Conservation (phyloP, 495 filamentous ascomycete genomes). For the Pseudevernia furfuracea region DNA sequence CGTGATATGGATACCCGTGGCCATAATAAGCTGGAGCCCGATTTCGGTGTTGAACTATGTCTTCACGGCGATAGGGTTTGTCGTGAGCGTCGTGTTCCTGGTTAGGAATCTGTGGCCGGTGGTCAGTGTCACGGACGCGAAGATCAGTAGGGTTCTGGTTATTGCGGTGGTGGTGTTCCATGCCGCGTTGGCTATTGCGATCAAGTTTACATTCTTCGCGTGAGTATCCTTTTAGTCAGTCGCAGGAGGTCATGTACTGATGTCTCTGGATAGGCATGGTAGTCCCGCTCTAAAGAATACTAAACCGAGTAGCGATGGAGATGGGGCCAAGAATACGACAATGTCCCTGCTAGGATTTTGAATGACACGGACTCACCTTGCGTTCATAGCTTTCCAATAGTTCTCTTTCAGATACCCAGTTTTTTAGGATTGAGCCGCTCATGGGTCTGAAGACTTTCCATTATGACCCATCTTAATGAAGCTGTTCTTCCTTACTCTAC, state of each 20-base stretch:
- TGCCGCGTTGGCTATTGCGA: slow-evolving; percentile 78
- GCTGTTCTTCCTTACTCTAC: neutral
- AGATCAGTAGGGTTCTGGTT: slow-evolving; percentile 81
- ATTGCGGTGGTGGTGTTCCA: slow-evolving; percentile 78
- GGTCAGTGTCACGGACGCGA: slow-evolving; percentile 81
- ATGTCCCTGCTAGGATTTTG: slow-evolving; percentile 21
- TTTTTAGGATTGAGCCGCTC: neutral
- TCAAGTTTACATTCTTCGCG: slow-evolving; percentile 96
- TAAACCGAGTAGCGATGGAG: slow-evolving; percentile 13
- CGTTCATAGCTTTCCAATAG: slow-evolving; percentile 3
- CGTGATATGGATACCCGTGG: slow-evolving; percentile 92
- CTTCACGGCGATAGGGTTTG: slow-evolving; percentile 87
- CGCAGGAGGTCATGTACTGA: neutral
- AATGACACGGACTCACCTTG: neutral
- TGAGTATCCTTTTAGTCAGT: slow-evolving; percentile 33
- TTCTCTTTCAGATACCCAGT: slow-evolving; percentile 2
- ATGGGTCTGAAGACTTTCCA: neutral
- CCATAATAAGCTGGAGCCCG: slow-evolving; percentile 81
- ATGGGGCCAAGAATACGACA: slow-evolving; percentile 17
- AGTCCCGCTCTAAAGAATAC: slow-evolving; percentile 20
- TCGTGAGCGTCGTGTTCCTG: slow-evolving; percentile 74
- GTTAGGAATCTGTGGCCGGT: slow-evolving; percentile 91
- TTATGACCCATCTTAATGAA: neutral
- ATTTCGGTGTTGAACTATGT: slow-evolving; percentile 82
- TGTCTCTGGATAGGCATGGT: slow-evolving; percentile 18